Evolutionary conservation across 1,139 yeast genomes (phyloP), one percentile per base, ranked within the genome.

Genomic region (Kodamaea sp.): DNA sequence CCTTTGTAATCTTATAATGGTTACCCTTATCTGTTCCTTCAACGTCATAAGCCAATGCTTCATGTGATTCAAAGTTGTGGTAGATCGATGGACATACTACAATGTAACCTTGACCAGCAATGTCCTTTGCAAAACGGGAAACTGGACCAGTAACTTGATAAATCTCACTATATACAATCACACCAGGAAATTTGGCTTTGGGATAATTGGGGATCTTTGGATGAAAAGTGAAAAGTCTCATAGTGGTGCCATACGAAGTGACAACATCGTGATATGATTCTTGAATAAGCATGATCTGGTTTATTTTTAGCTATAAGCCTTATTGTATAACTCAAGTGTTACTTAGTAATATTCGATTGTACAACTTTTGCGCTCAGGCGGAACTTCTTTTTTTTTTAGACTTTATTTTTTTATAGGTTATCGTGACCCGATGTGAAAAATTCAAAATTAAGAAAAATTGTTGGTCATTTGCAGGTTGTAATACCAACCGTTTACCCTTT

Each of bases 81-180:
- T 84, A 85, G 34, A 82, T 79, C 2, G 88, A 81, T 1, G 95
- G 95, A 29, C 84, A 81, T 2, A 81, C 86, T 25, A 79, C 90
- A 38, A 85, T 79, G 57, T 75, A 85, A 0, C 95, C 95, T 52
- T 82, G 84, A 12, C 88, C 81, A 3, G 92, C 92, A 51, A 85
- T 84, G 51, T 76, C 83, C 50, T 81, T 81, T 31, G 88, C 92
- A 55, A 84, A 81, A 44, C 95, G 67, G 6, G 84, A 66, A 10
- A 85, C 95, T 2, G 95, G 94, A 0, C 85, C 85, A 8, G 83
- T 80, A 23, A 81, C 90, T 59, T 85, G 95, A 58, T 85, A 85
- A 48, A 85, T 85, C 58, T 85, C 95, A 45, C 87, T 79, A 62
- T 80, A 84, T 7, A 84, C 88, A 29, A 85, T 63, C 2, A 85